A percentile compares a stretch with the other conserved stretches of the same genome.
These are phyloP conservation scores for Kwoniella heveanensis DNA, from an alignment of 768 basidiomycete species.

Conservation along the genomic window DNA sequence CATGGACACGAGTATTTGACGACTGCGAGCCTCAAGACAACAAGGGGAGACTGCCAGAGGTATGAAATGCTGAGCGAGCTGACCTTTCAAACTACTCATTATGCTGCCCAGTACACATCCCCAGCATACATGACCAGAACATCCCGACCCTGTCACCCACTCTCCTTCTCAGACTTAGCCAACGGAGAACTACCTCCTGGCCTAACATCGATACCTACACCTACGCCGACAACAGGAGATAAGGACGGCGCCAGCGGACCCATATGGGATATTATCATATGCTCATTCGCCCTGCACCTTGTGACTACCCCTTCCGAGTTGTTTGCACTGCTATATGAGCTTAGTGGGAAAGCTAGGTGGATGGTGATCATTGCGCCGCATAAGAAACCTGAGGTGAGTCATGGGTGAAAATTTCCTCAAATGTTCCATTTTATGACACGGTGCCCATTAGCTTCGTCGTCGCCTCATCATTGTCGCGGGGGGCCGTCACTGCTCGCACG, in stretches of 20 bases:
- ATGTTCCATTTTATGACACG: too few relatives aligned
- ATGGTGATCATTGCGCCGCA: slow-evolving; percentile 72
- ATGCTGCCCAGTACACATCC: slow-evolving; percentile 62
- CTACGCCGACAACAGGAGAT: background rate
- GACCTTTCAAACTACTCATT: background rate
- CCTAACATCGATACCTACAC: too few relatives aligned
- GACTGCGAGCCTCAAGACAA: too few relatives aligned
- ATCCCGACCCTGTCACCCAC: slow-evolving; percentile 61
- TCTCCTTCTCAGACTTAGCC: slow-evolving; percentile 68
- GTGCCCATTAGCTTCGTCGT: too few relatives aligned
- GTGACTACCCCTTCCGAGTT: slow-evolving; percentile 66
- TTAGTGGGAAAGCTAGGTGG: slow-evolving; percentile 67
- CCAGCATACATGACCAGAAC: slow-evolving; percentile 66
- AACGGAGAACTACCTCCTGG: slow-evolving; percentile 61
- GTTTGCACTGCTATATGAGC: slow-evolving; percentile 67
- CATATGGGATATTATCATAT: slow-evolving; percentile 66
- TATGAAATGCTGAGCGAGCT: background rate
- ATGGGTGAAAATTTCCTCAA: too few relatives aligned
- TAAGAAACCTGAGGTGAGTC: slow-evolving; percentile 72
- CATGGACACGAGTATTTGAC: too few relatives aligned
- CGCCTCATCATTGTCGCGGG: too few relatives aligned
- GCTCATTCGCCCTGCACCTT: slow-evolving; percentile 75
- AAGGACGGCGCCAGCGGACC: slow-evolving; percentile 7
- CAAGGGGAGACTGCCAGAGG: too few relatives aligned
- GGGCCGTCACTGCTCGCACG: too few relatives aligned